Percentiles rank a stretch among this genome's conserved stretches.
Evolutionary conservation across 345 rosid genomes (phyloP).

Genomic region (Melaleuca alternifolia): DNA sequence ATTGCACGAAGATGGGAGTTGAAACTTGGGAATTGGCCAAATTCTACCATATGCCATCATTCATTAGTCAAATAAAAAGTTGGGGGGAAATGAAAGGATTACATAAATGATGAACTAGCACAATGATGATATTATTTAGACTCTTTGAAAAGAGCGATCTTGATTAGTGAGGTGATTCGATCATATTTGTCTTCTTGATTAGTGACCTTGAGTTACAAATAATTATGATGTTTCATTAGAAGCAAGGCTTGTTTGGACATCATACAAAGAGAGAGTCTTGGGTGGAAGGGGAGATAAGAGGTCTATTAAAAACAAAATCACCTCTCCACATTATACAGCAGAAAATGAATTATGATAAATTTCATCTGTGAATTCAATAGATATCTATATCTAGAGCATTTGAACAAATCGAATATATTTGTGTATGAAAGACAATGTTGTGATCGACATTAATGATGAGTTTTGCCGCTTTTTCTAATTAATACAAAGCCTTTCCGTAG

Average conservation of each 20-base stretch:
- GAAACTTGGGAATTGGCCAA: background rate
- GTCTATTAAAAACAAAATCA: background rate
- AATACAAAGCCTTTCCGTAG: background rate
- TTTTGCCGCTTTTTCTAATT: background rate
- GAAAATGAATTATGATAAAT: background rate
- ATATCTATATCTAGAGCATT: background rate
- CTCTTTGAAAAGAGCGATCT: no score
- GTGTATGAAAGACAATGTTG: accelerated
- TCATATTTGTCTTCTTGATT: no score
- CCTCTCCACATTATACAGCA: background rate
- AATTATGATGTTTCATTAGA: background rate
- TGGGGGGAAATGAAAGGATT: no score
- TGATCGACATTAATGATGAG: accelerated
- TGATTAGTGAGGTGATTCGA: no score
- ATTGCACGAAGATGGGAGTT: background rate
- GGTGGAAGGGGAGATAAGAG: background rate
- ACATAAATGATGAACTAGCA: no score
- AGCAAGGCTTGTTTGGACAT: background rate
- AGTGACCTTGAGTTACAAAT: no score
- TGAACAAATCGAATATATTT: accelerated
- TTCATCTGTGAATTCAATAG: accelerated
- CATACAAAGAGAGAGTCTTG: background rate
- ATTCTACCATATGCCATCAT: background rate
- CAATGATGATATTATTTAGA: no score
- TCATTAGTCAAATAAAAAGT: no score